A percentile compares a stretch with the other conserved stretches of the same genome.
Conservation (phyloP, 345 rosid species). For the Camelina neglecta region DNA sequence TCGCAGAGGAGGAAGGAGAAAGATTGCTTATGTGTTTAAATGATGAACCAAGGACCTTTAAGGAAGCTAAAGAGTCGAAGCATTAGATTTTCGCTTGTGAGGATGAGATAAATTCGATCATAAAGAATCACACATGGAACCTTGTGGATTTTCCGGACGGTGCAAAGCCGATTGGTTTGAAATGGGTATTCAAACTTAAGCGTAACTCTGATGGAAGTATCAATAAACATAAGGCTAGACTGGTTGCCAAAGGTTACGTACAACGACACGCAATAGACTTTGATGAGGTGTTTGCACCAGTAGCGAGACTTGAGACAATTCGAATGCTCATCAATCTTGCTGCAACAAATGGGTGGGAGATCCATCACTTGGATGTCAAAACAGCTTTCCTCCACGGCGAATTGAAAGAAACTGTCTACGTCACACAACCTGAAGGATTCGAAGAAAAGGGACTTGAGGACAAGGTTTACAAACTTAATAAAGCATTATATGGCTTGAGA, state of each 20-base stretch:
- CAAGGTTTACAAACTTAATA: too few relatives aligned
- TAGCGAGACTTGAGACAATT: neutral
- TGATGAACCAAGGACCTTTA: neutral
- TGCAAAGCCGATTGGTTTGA: neutral
- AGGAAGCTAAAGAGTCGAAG: neutral
- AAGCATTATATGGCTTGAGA: too few relatives aligned
- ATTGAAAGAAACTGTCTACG: too few relatives aligned
- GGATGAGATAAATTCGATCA: neutral
- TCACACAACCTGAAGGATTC: too few relatives aligned
- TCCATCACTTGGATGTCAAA: neutral
- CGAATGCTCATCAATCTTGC: neutral
- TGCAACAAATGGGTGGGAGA: neutral
- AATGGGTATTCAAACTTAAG: neutral
- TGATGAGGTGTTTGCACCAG: neutral
- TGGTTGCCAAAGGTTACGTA: neutral
- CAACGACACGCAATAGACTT: neutral
- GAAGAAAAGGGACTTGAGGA: too few relatives aligned
- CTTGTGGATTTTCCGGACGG: neutral
- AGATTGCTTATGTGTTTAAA: too few relatives aligned
- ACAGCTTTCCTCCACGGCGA: too few relatives aligned
- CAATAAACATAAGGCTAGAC: neutral
- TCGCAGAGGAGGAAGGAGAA: too few relatives aligned
- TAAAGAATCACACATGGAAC: neutral
- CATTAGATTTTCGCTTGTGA: neutral
- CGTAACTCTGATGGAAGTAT: neutral